Percentiles rank a stretch among this genome's conserved stretches.
These are phyloP conservation scores for Phyllosticta ampelicida DNA, from an alignment of 2,329 filamentous ascomycete genomes.

Conservation along the genomic window DNA sequence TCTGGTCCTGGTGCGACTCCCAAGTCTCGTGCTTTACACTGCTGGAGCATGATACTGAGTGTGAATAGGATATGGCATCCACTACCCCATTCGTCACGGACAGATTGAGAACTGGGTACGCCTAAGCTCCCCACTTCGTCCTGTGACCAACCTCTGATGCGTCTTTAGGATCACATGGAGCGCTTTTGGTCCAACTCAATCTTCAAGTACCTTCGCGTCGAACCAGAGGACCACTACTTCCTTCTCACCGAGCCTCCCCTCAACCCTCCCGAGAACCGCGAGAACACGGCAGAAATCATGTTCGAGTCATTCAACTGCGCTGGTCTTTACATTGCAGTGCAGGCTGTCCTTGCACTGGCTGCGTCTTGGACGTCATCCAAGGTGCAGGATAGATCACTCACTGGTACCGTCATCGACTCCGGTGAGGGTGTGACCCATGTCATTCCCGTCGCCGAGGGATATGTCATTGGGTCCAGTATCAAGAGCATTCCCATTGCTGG, in stretches of 20 bases:
- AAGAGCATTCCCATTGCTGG: conserved; percentile 98
- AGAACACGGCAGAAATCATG: conserved; percentile 99
- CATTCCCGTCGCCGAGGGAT: conserved; percentile 95
- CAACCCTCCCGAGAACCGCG: conserved; percentile 96
- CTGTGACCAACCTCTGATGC: conserved; percentile 13
- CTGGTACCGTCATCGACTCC: conserved; percentile 95
- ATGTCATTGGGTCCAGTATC: conserved; percentile 97
- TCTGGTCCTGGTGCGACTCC: conserved; percentile 61
- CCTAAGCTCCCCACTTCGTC: background rate
- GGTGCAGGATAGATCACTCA: conserved; percentile 89
- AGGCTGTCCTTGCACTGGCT: conserved; percentile 89
- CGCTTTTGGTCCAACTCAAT: conserved; percentile 99
- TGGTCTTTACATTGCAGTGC: conserved; percentile 95
- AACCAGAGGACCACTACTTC: conserved; percentile 98
- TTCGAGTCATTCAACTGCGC: conserved; percentile 99
- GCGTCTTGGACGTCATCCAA: conserved; percentile 99
- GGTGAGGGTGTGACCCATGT: conserved; percentile 98
- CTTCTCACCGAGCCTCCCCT: conserved; percentile 95
- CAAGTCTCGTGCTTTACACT: background rate
- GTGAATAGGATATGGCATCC: conserved; percentile 70
- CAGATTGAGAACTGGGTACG: conserved; percentile 98
- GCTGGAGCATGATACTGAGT: background rate
- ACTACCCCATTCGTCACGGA: conserved; percentile 95
- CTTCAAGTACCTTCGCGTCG: conserved; percentile 97
- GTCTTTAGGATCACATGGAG: conserved; percentile 84